Base-by-base conservation (phyloP, 2,329 filamentous ascomycete species). In the Aspergillus ibericus region DNA sequence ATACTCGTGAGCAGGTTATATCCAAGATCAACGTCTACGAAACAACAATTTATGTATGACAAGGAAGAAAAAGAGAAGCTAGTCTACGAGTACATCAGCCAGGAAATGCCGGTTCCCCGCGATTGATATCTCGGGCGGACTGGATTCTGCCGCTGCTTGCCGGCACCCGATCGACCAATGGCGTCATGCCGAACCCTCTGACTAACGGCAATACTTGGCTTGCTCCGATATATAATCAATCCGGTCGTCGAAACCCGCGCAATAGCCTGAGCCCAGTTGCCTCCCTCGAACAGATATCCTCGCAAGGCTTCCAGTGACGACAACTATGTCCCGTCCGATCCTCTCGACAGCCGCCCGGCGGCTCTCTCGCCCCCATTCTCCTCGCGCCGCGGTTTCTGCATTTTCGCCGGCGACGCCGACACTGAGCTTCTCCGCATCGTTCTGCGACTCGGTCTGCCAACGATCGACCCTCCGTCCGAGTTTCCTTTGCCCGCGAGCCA, bases 241-340 rank as follows among this genome's bases (percentile, higher is more conserved):
- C 25, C 42, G 27, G 27, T 53, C 56, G 35, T 55, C 54, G 35
- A 44, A 25, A 25, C 32, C 29, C 25, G 46, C 4, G 47, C 62
- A 38, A 48, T 51, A 48, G 52, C 20, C 15, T 36, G 34, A 27
- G 38, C 53, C 34, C 18, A 46, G 40, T 53, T 16, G 44, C 38
- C 20, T 18, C 25, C 25, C 29, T 38, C 20, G 5, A 40, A 16
- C 32, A 4, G 12, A 18, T 54, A 12, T 2, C 42, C 15, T 25
- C 4, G 2, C 16, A 10, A 22, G 7, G 20, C 13, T 16, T 36
- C 10, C 12, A 29, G 15, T 34, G 53, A 42, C 34, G 13, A 13
- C 25, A 51, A 65, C 6, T 5, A 77, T 77, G 74, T 69, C 71
- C 54, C 69, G 68, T 49, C 63, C 65, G 40, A 47, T 69, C 2